Evolutionary conservation across 345 rosid species (phyloP).

Genomic region (Euclidium syriacum): DNA sequence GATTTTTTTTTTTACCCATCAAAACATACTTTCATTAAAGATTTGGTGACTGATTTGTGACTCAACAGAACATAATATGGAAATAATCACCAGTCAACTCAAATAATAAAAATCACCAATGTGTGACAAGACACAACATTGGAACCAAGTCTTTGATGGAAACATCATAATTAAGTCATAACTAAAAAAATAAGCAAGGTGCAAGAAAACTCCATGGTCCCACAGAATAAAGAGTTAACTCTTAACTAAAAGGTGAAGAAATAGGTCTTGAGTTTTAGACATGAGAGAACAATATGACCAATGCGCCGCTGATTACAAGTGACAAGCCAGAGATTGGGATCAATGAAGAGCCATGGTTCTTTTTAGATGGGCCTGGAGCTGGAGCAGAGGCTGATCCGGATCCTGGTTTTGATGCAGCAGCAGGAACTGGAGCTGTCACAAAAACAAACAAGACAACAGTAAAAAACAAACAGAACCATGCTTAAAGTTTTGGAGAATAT

Average conservation of each 20-base stretch:
- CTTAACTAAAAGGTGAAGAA: background rate
- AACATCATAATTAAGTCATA: background rate
- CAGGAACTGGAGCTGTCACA: slow-evolving; percentile 19
- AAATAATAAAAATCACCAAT: background rate
- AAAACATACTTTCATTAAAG: too few species aligned
- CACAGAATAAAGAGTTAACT: background rate
- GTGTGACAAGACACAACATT: background rate
- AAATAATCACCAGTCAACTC: background rate
- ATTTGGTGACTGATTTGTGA: background rate
- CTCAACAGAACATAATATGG: background rate
- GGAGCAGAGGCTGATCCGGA: background rate
- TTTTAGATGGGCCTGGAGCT: slow-evolving; percentile 20
- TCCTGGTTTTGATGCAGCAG: background rate
- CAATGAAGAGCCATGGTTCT: slow-evolving; percentile 20
- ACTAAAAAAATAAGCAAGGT: background rate
- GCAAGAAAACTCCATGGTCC: slow-evolving; percentile 1
- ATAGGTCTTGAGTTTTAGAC: background rate
- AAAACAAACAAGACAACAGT: background rate
- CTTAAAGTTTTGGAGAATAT: background rate
- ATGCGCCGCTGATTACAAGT: slow-evolving; percentile 5
- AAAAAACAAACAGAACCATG: background rate
- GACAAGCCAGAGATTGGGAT: slow-evolving; percentile 14
- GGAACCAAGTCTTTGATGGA: background rate
- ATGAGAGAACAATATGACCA: slow-evolving; percentile 5
- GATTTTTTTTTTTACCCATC: background rate